These are phyloP conservation scores for Amanita exitialis DNA, from an alignment of 768 basidiomycete species.

Conservation along the genomic window DNA sequence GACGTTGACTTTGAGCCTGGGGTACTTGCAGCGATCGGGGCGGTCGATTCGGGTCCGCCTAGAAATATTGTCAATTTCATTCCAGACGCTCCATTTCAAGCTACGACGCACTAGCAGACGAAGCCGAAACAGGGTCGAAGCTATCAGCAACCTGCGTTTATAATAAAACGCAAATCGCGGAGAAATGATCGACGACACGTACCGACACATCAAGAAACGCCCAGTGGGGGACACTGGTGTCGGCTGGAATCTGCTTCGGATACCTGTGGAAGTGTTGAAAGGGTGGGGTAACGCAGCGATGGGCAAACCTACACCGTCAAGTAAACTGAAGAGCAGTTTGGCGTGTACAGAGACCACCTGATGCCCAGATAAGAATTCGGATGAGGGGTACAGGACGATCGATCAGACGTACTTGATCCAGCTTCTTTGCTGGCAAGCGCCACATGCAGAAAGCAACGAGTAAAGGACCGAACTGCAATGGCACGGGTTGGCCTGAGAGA, in stretches of 20 bases:
- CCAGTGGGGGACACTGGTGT: slow-evolving; percentile 42
- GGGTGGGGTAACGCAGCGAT: not conserved
- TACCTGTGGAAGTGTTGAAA: slow-evolving; percentile 23
- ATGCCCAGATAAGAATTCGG: not conserved
- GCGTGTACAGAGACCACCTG: slow-evolving; percentile 27
- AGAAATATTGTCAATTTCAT: not conserved
- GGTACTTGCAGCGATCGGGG: not conserved
- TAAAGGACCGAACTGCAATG: slow-evolving; percentile 51
- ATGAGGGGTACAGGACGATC: too few relatives aligned
- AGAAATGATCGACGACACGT: slow-evolving; percentile 1
- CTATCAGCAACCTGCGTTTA: not conserved
- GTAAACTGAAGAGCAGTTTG: slow-evolving; percentile 25
- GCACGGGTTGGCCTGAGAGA: slow-evolving; percentile 28
- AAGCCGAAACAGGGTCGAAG: not conserved
- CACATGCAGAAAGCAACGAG: slow-evolving; percentile 48
- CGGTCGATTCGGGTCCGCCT: not conserved
- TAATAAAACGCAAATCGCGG: not conserved
- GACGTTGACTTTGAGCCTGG: not conserved
- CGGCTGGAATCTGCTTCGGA: slow-evolving; percentile 29
- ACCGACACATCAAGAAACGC: slow-evolving; percentile 43
- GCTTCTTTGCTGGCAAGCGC: slow-evolving; percentile 40
- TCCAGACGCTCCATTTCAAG: not conserved
- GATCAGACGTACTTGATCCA: slow-evolving; percentile 13
- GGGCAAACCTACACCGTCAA: slow-evolving; percentile 17
- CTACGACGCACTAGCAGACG: not conserved